Evolutionary conservation across 371 early-diverging fungal genomes (phyloP).

Genomic region (Haplosporangium sp.): DNA sequence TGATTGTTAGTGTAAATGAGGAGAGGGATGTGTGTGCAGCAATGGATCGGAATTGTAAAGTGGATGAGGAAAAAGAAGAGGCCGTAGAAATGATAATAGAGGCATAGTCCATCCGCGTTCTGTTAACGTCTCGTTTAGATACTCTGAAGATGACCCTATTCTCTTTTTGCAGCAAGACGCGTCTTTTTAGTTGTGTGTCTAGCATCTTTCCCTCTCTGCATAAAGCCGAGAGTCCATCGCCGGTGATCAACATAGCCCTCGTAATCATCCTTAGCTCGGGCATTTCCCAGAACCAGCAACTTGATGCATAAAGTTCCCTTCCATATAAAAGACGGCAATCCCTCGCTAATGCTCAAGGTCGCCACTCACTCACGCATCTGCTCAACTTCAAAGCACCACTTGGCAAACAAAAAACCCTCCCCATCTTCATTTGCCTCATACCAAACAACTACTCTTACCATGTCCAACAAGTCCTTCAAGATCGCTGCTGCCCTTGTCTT

Average conservation of each 20-base stretch:
- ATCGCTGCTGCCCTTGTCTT: slow-evolving; percentile 22
- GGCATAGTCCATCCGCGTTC: too few species aligned
- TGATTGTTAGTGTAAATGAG: too few species aligned
- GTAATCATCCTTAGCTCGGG: background rate
- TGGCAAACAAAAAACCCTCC: background rate
- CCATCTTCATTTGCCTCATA: background rate
- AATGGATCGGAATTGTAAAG: too few species aligned
- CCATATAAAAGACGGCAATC: background rate
- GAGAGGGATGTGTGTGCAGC: too few species aligned
- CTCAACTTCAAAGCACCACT: background rate
- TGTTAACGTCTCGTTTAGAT: too few species aligned
- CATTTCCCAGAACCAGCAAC: background rate
- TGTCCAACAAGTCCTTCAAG: slow-evolving; percentile 22
- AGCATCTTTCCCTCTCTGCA: too few species aligned
- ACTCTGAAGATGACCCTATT: too few species aligned
- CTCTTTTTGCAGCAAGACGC: too few species aligned
- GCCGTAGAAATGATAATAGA: too few species aligned
- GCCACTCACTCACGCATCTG: background rate
- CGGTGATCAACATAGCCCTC: background rate
- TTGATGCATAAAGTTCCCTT: background rate
- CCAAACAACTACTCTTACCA: background rate
- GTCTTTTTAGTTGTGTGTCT: too few species aligned
- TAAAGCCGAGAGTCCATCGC: background rate
- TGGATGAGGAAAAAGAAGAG: too few species aligned
- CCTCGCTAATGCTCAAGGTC: background rate